Percentiles rank a stretch among this genome's conserved stretches.
Conservation (phyloP, 2,329 filamentous ascomycete genomes). For the Dryadomyces quercus-mongolicae region DNA sequence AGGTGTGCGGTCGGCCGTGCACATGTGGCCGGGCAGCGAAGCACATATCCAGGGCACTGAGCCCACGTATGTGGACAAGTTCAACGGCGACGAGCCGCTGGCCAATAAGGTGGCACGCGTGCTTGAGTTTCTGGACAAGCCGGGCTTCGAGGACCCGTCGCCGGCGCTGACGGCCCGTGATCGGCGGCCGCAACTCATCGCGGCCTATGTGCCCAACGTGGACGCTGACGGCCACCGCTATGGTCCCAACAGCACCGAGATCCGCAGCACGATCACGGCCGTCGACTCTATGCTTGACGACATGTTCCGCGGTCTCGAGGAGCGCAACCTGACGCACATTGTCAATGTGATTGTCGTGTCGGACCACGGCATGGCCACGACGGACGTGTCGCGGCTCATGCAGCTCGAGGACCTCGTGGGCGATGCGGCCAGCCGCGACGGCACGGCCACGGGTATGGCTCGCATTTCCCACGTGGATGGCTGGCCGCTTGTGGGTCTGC, state of each 20-base stretch:
- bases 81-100: constrained; percentile 65
- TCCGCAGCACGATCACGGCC: constrained; percentile 60
- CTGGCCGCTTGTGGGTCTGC: constrained; percentile 84
- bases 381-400: constrained; percentile 64
- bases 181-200: constrained; percentile 77
- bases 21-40: constrained; percentile 99
- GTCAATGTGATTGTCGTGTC: constrained; percentile 95
- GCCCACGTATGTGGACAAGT: constrained; percentile 74
- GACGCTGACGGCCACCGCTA: constrained; percentile 78
- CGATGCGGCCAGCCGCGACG: constrained; percentile 1
- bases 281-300: constrained; percentile 74
- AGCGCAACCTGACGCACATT: constrained; percentile 74
- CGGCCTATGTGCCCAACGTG: constrained; percentile 88
- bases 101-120: constrained; percentile 67
- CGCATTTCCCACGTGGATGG: constrained; percentile 80
- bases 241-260: constrained; percentile 92
- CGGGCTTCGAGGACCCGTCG: constrained; percentile 43
- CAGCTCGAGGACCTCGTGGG: constrained; percentile 88
- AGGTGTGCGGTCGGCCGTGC: constrained; percentile 67
- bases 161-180: constrained; percentile 15
- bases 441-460: constrained; percentile 20
- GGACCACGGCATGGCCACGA: constrained; percentile 97
- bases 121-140: constrained; percentile 72
- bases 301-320: constrained; percentile 63
- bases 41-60: constrained; percentile 66